Base-by-base conservation (phyloP, 164 flowering plant genomes). In the Amborella trichopoda region DNA sequence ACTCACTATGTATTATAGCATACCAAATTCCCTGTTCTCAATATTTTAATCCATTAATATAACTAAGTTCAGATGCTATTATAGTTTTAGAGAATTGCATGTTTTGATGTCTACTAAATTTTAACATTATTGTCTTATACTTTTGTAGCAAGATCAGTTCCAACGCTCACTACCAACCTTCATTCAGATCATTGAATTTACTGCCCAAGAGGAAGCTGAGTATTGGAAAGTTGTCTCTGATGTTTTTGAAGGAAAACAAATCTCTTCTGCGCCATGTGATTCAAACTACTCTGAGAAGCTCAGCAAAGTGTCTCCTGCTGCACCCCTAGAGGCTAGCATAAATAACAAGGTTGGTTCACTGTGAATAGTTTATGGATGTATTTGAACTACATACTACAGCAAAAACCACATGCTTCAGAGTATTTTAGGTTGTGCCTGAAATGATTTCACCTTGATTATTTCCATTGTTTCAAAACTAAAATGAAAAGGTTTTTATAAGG, bases 121-220 rank as follows among this genome's bases (percentile, higher is more conserved):
- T 38, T 30, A n/a, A n/a, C n/a, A 6, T 38, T 38, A 8, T 30
- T 30, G 9, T 30, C 14, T 14, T 8, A 30, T 8, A 12, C 18
- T 39, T 16, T 13, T 52, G 61, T 82, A 90, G 97, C 73, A 78
- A 79, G 97, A 90, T 52, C 97, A 90, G 47, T 90, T 81, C 67
- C 66, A 68, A 63, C 91, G 97, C 44, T 57, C 74, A 3, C 69
- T 75, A 6, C 90, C 91, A 26, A 90, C 95, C 32, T 90, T 85
- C 66, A 90, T 90, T 68, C 97, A 90, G 60, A 63, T 90, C 20
- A 81, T 85, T 64, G 76, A 85, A 56, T 69, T 90, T 33, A 78
- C 94, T 28, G 86, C 78, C 44, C 58, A 78, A 46, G 97, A 90
- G 63, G 91, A 81, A 69, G 59, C 67, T 23, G 82, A 77, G 50